These are phyloP conservation scores for Candida takata DNA, from an alignment of 805 yeast species.

Conservation along the genomic window DNA sequence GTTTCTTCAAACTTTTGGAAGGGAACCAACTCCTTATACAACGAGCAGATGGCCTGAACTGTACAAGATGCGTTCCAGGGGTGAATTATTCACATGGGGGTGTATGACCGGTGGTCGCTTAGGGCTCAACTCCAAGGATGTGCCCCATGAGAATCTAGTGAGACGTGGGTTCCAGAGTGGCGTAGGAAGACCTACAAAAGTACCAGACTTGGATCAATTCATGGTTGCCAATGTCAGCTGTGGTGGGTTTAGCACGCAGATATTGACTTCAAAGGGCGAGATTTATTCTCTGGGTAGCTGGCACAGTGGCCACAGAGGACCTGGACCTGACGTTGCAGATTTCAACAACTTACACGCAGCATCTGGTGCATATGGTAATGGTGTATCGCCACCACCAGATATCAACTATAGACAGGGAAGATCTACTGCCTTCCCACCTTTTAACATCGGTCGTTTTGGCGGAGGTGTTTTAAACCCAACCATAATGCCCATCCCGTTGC, in stretches of 20 bases:
- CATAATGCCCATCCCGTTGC: neutral
- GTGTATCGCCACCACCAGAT: slow-evolving; percentile 2
- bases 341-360: slow-evolving; percentile 16
- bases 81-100: slow-evolving; percentile 48
- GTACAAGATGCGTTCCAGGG: slow-evolving; percentile 33
- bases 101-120: slow-evolving; percentile 35
- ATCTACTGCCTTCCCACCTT: too few species aligned
- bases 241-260: slow-evolving; percentile 59
- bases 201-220: slow-evolving; percentile 28
- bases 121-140: slow-evolving; percentile 31
- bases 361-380: neutral
- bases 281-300: slow-evolving; percentile 48
- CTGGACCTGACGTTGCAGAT: slow-evolving; percentile 35
- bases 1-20: slow-evolving; percentile 39
- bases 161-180: slow-evolving; percentile 21
- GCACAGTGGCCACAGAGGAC: slow-evolving; percentile 33
- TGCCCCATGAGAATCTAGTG: slow-evolving; percentile 21
- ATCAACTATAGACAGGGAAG: slow-evolving; percentile 1
- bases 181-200: slow-evolving; percentile 32
- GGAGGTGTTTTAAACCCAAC: slow-evolving; percentile 2
- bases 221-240: slow-evolving; percentile 44
- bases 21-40: slow-evolving; percentile 35
- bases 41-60: slow-evolving; percentile 44
- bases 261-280: slow-evolving; percentile 49
- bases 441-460: slow-evolving; percentile 1